phyloP scores from a whole-genome alignment of 306 rosid species.

The Dicorynia guianensis region DNA sequence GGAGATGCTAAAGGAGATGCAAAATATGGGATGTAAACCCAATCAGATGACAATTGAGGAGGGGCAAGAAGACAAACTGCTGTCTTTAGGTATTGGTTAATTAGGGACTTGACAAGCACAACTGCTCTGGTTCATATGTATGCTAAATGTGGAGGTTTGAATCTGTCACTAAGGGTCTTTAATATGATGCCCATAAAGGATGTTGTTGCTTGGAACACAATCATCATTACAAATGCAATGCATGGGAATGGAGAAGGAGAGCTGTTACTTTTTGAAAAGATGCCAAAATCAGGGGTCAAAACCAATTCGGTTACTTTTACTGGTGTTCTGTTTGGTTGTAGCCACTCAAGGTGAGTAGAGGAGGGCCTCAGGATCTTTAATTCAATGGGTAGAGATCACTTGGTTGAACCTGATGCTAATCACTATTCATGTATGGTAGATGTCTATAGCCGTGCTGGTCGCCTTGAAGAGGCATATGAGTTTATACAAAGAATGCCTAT shows the following conservation, averaged over 20 bases:
- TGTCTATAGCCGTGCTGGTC: conserved; percentile 59
- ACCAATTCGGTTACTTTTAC: conserved; percentile 62
- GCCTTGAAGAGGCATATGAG: conserved; percentile 55
- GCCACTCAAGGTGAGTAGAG: conserved; percentile 62
- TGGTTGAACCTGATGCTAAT: conserved; percentile 52
- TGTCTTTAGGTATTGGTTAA: conserved; percentile 52
- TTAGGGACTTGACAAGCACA: conserved; percentile 49
- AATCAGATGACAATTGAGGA: conserved; percentile 60
- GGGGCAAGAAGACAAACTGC: conserved; percentile 62
- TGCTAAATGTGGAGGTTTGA: conserved; percentile 67
- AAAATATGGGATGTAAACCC: conserved; percentile 58
- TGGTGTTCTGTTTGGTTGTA: conserved; percentile 65
- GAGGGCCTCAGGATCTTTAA: conserved; percentile 51
- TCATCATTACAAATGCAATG: conserved; percentile 64
- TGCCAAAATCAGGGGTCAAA: conserved; percentile 49
- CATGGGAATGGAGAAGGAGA: conserved; percentile 66
- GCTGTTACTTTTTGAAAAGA: conserved; percentile 50
- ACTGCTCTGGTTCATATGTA: conserved; percentile 58
- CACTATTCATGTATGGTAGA: conserved; percentile 67
- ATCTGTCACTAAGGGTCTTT: conserved; percentile 50
- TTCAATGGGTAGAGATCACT: conserved; percentile 60
- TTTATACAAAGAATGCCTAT: conserved; percentile 61
- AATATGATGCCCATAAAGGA: conserved; percentile 51
- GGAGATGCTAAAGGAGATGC: conserved; percentile 63
- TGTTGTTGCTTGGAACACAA: conserved; percentile 66